Conservation (phyloP, 257 asterid genomes). For the Solanum etuberosum region DNA sequence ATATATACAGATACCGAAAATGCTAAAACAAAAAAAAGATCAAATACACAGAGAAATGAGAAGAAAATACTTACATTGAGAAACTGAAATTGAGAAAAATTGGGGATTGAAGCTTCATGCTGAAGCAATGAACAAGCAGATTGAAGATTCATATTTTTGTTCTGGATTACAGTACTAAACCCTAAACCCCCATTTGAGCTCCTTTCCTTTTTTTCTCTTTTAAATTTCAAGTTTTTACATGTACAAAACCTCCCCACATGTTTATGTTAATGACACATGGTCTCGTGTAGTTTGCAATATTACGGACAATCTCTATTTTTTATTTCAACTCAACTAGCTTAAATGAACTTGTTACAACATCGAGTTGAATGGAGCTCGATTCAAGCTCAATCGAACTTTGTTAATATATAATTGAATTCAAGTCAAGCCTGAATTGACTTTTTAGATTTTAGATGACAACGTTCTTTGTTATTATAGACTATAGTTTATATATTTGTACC, state of each 20-base stretch:
- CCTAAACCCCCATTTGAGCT: constrained; percentile 9
- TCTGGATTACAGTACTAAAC: not conserved
- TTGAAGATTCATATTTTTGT: constrained; percentile 34
- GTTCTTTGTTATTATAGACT: not conserved
- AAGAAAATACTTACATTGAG: constrained; percentile 26
- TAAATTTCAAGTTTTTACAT: not conserved
- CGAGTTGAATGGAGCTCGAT: not conserved
- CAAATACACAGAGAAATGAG: not conserved
- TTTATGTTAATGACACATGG: not conserved
- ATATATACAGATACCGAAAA: not conserved
- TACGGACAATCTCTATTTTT: not conserved
- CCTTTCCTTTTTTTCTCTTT: not conserved
- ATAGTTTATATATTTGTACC: not conserved
- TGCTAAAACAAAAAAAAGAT: not conserved
- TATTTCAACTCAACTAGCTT: not conserved
- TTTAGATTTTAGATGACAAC: not conserved
- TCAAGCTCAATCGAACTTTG: not conserved
- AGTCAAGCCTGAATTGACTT: accelerated
- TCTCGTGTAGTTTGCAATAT: not conserved
- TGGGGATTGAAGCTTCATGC: constrained; percentile 18
- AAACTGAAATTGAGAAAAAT: constrained; percentile 17
- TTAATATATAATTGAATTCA: not conserved
- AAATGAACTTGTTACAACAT: not conserved
- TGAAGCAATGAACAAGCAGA: constrained; percentile 31
- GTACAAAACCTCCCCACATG: not conserved